Conservation (phyloP, 2,329 filamentous ascomycete species). For the Xylariaceae sp. region DNA sequence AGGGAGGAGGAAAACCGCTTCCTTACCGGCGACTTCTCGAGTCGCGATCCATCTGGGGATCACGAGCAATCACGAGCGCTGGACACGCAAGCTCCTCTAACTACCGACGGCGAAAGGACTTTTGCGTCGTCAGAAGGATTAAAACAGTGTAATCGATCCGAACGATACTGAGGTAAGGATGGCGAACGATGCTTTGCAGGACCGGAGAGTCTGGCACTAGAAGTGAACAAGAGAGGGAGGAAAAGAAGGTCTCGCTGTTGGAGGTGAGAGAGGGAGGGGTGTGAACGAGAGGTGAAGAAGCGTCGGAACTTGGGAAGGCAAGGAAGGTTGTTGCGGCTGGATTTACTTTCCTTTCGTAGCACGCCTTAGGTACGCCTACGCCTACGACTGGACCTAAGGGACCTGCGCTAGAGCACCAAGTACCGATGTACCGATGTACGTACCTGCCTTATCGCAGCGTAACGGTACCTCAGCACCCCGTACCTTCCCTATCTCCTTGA, state of each 20-base stretch:
- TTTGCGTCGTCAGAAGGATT: not conserved
- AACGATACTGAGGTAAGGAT: too few species aligned
- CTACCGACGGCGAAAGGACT: not conserved
- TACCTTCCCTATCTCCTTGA: not conserved
- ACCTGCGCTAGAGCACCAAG: not conserved
- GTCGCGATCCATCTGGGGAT: conserved; percentile 29
- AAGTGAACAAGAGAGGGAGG: not conserved
- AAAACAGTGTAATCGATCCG: too few species aligned
- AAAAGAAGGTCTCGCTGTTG: not conserved
- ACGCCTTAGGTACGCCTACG: too few species aligned
- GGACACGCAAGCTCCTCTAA: too few species aligned
- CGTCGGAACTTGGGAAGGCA: not conserved
- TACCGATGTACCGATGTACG: too few species aligned
- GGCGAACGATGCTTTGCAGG: too few species aligned
- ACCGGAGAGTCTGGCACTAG: too few species aligned
- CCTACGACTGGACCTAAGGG: not conserved
- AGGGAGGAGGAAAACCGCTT: not conserved
- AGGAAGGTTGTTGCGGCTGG: not conserved
- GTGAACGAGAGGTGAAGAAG: not conserved
- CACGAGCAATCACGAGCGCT: not conserved
- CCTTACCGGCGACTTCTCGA: conserved; percentile 30
- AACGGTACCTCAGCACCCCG: too few species aligned
- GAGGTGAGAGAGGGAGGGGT: not conserved
- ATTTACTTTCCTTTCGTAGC: too few species aligned
- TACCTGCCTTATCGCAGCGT: not conserved